Conservation (phyloP, 805 yeast genomes). For the Candida parachauliodes region DNA sequence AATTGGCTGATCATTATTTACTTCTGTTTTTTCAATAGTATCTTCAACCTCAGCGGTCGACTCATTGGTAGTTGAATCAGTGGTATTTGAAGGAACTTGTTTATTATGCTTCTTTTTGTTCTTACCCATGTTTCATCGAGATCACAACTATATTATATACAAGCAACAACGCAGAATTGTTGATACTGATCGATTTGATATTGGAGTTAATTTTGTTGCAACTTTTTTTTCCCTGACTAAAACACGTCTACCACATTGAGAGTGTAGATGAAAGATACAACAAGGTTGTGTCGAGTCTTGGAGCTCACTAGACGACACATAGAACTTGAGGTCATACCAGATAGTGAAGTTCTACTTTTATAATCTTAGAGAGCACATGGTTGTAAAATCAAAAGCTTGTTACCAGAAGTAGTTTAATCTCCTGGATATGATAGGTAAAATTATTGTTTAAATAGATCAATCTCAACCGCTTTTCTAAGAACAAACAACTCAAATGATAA, state of each 20-base stretch:
- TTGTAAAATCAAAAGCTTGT: no score
- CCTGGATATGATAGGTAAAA: no score
- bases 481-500: no score
- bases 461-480: no score
- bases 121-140: constrained; percentile 7
- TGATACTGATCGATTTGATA: not conserved
- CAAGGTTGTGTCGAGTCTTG: no score
- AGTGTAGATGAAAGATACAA: no score
- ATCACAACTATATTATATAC: not conserved
- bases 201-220: not conserved
- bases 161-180: not conserved
- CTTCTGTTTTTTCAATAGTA: not conserved
- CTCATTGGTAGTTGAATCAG: not conserved
- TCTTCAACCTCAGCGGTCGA: not conserved
- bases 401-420: no score
- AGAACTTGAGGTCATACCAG: no score
- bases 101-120: constrained; percentile 9
- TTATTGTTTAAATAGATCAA: no score
- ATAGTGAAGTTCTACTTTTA: no score
- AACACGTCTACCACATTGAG: not conserved
- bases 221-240: not conserved
- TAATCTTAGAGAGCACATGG: no score
- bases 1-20: not conserved
- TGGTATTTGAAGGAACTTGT: not conserved
- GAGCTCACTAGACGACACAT: no score